phyloP scores from a whole-genome alignment of 2,329 filamentous ascomycete genomes.

The Ophiocordyceps camponoti-leonardi region DNA sequence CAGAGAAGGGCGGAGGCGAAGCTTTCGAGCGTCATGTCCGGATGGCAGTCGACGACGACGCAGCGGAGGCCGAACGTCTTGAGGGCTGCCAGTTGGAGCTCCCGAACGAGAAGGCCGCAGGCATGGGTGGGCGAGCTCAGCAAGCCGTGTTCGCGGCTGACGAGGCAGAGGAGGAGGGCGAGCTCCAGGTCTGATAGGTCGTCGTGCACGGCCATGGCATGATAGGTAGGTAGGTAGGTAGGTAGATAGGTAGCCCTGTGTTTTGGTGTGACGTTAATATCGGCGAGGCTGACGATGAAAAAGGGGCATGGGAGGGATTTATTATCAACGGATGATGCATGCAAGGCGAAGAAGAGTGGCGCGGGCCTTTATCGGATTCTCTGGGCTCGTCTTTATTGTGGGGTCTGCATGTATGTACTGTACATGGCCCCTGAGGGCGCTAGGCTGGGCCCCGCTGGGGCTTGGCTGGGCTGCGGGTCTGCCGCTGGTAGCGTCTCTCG shows the following conservation, averaged over 20 bases:
- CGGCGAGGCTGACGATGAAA: neutral
- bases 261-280: too few species aligned
- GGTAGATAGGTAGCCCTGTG: too few species aligned
- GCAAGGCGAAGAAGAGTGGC: too few species aligned
- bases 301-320: too few species aligned
- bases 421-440: neutral
- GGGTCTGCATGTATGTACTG: neutral
- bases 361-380: neutral
- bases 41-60: conserved; percentile 54
- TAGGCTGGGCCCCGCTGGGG: neutral
- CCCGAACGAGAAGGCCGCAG: conserved; percentile 52
- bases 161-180: conserved; percentile 64
- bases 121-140: conserved; percentile 51
- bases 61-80: conserved; percentile 58
- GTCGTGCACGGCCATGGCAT: conserved; percentile 51
- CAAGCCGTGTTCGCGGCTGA: conserved; percentile 74
- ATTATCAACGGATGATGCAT: too few species aligned
- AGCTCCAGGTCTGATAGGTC: conserved; percentile 76
- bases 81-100: conserved; percentile 54
- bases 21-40: conserved; percentile 61
- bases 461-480: neutral
- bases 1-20: conserved; percentile 56
- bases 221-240: too few species aligned
- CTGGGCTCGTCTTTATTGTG: neutral
- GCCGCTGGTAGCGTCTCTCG: neutral